Conservation (phyloP, 1,139 yeast species). For the Suhomyces atakaporum region DNA sequence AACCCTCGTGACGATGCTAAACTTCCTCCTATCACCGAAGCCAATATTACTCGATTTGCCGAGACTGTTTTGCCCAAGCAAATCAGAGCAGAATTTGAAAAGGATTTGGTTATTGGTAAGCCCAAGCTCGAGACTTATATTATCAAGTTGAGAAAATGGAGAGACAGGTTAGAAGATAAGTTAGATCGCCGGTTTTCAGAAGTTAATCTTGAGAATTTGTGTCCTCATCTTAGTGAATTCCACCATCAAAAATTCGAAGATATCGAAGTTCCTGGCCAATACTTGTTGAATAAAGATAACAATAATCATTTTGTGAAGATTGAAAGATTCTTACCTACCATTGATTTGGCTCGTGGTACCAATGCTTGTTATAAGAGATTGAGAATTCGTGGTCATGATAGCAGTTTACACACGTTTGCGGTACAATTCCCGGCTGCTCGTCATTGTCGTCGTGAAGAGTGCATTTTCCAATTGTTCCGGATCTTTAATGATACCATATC, state of each 20-base stretch:
- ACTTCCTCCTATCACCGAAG: conserved; percentile 89
- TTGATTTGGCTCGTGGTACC: conserved; percentile 87
- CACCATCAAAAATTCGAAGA: conserved; percentile 98
- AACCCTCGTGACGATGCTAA: conserved; percentile 87
- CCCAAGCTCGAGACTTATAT: conserved; percentile 91
- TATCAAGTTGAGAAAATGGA: conserved; percentile 83
- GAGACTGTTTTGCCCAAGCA: conserved; percentile 91
- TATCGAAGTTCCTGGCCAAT: conserved; percentile 96
- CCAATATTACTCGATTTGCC: conserved; percentile 85
- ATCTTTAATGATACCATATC: conserved; percentile 80
- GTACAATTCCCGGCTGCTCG: conserved; percentile 98
- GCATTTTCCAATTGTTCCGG: conserved; percentile 88
- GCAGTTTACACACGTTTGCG: conserved; percentile 87
- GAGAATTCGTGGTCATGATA: conserved; percentile 91
- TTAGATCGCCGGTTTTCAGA: conserved; percentile 79
- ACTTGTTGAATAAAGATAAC: conserved; percentile 77
- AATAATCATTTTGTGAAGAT: conserved; percentile 89
- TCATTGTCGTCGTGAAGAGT: conserved; percentile 94
- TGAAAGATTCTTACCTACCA: conserved; percentile 86
- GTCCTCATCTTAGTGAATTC: conserved; percentile 95
- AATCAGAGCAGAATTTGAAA: conserved; percentile 86
- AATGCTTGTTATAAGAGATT: conserved; percentile 91
- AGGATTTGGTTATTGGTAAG: conserved; percentile 83
- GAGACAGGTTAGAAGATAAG: conserved; percentile 88
- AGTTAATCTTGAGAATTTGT: conserved; percentile 81